phyloP scores from a whole-genome alignment of 495 filamentous ascomycete species.

The Xylaria curta region DNA sequence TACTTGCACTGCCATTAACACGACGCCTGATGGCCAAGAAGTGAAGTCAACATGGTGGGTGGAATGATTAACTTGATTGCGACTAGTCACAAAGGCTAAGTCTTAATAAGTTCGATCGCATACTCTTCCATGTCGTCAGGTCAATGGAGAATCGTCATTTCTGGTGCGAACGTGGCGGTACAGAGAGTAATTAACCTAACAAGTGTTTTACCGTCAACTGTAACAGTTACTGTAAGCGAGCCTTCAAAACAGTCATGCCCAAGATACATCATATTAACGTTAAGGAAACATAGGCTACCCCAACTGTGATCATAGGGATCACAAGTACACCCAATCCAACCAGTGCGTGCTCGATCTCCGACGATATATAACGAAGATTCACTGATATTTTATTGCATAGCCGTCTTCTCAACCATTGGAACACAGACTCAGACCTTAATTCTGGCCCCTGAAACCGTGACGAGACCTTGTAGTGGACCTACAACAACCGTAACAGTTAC shows the following conservation, averaged over 20 bases:
- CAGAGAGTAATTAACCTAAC: slow-evolving; percentile 48
- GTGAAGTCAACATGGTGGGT: slow-evolving; percentile 50
- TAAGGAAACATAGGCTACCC: slow-evolving; percentile 42
- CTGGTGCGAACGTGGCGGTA: slow-evolving; percentile 45
- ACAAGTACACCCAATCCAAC: slow-evolving; percentile 48
- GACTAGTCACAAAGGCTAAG: neutral
- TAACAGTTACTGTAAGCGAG: slow-evolving; percentile 44
- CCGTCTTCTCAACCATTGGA: slow-evolving; percentile 41
- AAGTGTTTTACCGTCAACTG: slow-evolving; percentile 43
- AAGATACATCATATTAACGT: neutral
- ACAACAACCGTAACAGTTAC: slow-evolving; percentile 49
- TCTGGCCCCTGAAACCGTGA: slow-evolving; percentile 45
- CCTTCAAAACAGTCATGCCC: neutral
- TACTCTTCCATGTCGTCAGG: slow-evolving; percentile 51
- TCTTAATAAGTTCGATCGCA: slow-evolving; percentile 41
- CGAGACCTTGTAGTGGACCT: slow-evolving; percentile 42
- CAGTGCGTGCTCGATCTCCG: slow-evolving; percentile 36
- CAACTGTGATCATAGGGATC: slow-evolving; percentile 47
- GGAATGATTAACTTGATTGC: neutral
- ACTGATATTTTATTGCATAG: slow-evolving; percentile 30
- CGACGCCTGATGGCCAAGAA: slow-evolving; percentile 44
- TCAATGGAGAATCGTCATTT: slow-evolving; percentile 48
- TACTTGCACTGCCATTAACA: slow-evolving; percentile 47
- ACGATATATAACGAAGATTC: neutral
- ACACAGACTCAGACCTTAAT: slow-evolving; percentile 47